A percentile compares a stretch with the other conserved stretches of the same genome.
These are phyloP conservation scores for Ustilago crameri DNA, from an alignment of 1,284 basidiomycete genomes.

Conservation along the genomic window DNA sequence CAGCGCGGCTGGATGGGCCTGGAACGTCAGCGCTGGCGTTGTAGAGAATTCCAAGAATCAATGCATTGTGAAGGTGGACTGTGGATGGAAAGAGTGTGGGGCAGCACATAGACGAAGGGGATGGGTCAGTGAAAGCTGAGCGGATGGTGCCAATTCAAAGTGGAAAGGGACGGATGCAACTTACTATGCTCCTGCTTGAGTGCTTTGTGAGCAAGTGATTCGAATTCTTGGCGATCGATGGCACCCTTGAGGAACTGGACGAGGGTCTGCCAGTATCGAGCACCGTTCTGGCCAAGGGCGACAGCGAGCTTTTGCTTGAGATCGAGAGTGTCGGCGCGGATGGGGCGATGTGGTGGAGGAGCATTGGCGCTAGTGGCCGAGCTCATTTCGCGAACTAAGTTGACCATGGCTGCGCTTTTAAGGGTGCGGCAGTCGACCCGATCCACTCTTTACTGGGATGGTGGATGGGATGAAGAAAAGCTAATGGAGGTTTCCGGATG, in stretches of 20 bases:
- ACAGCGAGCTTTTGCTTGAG: slow-evolving; percentile 61
- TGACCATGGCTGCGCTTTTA: slow-evolving; percentile 28
- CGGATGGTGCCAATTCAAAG: neutral
- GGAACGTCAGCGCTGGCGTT: slow-evolving; percentile 66
- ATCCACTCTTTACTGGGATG: slow-evolving; percentile 3
- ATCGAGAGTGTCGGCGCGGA: slow-evolving; percentile 60
- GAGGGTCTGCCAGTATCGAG: slow-evolving; percentile 69
- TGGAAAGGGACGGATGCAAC: slow-evolving; percentile 9
- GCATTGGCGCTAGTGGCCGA: slow-evolving; percentile 31
- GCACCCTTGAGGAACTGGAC: slow-evolving; percentile 68
- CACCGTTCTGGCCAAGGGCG: slow-evolving; percentile 61
- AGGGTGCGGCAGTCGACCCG: slow-evolving; percentile 24
- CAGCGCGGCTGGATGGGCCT: slow-evolving; percentile 49
- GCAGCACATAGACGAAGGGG: neutral
- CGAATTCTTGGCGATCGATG: slow-evolving; percentile 68
- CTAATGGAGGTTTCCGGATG: neutral
- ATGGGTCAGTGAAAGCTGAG: neutral
- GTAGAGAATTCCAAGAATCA: slow-evolving; percentile 70
- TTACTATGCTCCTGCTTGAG: slow-evolving; percentile 60
- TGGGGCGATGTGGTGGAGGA: slow-evolving; percentile 38
- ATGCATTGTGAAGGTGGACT: slow-evolving; percentile 70
- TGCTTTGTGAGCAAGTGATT: slow-evolving; percentile 56
- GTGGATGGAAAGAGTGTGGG: neutral
- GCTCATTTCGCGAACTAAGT: slow-evolving; percentile 39
- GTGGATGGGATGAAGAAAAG: slow-evolving; percentile 1